Evolutionary conservation across 2,329 filamentous ascomycete genomes (phyloP).

Genomic region (Aspergillus hortae): DNA sequence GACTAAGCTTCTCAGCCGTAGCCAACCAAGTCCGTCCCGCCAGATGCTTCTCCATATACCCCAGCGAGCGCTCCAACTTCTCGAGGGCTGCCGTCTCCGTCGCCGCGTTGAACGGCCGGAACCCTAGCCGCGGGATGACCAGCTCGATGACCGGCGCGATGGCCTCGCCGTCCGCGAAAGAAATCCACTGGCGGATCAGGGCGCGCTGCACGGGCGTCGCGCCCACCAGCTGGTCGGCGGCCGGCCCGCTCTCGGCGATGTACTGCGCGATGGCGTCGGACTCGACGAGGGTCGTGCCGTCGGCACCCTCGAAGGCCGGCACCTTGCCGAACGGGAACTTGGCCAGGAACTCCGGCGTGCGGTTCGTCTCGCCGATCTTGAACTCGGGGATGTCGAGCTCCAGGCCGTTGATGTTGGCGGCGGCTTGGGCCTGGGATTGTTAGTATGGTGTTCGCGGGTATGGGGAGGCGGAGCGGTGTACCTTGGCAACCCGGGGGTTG

Average conservation of each 20-base stretch:
- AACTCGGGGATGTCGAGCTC: conserved; percentile 33
- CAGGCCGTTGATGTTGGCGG: conserved; percentile 35
- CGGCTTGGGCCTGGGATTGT: conserved; percentile 25
- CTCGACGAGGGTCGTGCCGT: conserved; percentile 45
- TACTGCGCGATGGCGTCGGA: conserved; percentile 47
- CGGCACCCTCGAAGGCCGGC: conserved; percentile 47
- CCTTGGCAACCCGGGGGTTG: conserved; percentile 21
- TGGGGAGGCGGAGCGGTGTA: not conserved
- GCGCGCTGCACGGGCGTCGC: conserved; percentile 39
- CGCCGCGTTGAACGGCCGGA: conserved; percentile 17
- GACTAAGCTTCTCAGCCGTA: conserved; percentile 19
- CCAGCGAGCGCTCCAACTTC: conserved; percentile 20
- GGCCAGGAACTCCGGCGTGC: conserved; percentile 43
- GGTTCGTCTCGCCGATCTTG: conserved; percentile 43
- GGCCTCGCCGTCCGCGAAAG: conserved; percentile 37
- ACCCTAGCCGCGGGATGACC: conserved; percentile 18
- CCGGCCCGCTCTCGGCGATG: conserved; percentile 46
- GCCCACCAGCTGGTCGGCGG: conserved; percentile 46
- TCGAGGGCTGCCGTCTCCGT: conserved; percentile 15
- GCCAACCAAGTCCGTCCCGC: conserved; percentile 22
- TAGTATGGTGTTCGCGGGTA: not conserved
- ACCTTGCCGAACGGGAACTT: conserved; percentile 55
- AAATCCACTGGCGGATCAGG: conserved; percentile 47
- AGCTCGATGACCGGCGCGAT: conserved; percentile 16
- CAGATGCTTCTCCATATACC: conserved; percentile 18